phyloP scores from a whole-genome alignment of 495 filamentous ascomycete species.

The Friedmanniomyces endolithicus region DNA sequence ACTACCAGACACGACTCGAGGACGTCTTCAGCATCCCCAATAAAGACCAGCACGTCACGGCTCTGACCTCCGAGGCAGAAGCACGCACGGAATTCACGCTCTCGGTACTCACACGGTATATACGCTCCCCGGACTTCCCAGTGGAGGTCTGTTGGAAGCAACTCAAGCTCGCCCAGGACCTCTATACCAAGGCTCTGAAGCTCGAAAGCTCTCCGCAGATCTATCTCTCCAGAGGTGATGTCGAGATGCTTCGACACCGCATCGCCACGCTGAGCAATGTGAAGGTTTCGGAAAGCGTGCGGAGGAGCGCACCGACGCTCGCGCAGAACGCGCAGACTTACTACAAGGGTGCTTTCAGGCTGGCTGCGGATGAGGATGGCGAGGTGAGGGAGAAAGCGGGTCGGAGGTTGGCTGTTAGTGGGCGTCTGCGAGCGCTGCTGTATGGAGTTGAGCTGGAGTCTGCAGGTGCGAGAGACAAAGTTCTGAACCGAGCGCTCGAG shows the following conservation, averaged over 20 bases:
- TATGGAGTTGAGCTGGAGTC: constrained; percentile 4
- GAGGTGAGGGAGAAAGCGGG: constrained; percentile 7
- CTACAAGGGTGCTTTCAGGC: constrained; percentile 16
- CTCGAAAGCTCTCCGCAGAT: not conserved
- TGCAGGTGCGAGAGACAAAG: not conserved
- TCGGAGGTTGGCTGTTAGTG: constrained; percentile 1
- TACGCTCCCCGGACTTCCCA: not conserved
- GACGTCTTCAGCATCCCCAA: constrained; percentile 4
- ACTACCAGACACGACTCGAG: constrained; percentile 9
- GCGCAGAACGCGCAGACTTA: constrained; percentile 18
- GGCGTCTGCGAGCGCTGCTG: not conserved
- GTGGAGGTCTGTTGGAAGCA: constrained; percentile 17
- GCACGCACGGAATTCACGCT: constrained; percentile 11
- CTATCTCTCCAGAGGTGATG: constrained; percentile 13
- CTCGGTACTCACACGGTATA: not conserved
- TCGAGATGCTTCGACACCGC: constrained; percentile 16
- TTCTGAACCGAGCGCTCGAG: constrained; percentile 1
- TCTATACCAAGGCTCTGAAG: constrained; percentile 11
- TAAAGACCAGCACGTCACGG: constrained; percentile 1
- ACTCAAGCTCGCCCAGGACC: constrained; percentile 11
- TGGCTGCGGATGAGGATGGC: constrained; percentile 6
- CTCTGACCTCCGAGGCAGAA: constrained; percentile 15
- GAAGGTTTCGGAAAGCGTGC: not conserved
- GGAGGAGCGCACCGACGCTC: constrained; percentile 13
- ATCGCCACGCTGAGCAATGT: not conserved